Conservation (phyloP, 192 early-diverging fungal genomes). For the Haplosporangium gracile region DNA sequence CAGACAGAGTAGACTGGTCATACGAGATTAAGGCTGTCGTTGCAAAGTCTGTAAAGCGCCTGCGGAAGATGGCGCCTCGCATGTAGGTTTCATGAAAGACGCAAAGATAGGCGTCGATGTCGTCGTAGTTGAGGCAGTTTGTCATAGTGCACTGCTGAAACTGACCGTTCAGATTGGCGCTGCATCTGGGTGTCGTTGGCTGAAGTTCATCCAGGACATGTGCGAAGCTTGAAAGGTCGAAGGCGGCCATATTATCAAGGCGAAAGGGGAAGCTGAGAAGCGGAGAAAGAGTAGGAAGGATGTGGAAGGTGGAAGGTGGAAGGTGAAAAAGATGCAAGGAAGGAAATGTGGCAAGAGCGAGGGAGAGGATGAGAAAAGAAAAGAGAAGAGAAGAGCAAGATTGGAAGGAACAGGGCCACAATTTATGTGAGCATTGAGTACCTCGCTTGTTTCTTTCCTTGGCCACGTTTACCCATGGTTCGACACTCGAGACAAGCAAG, state of each 20-base stretch:
- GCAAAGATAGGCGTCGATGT: not conserved
- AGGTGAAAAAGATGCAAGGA: too few species aligned
- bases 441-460: too few species aligned
- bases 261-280: not conserved
- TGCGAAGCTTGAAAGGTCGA: not conserved
- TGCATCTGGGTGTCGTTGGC: too few species aligned
- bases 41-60: not conserved
- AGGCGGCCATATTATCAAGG: not conserved
- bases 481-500: too few species aligned
- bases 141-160: not conserved
- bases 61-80: not conserved
- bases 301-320: too few species aligned
- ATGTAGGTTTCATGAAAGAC: not conserved
- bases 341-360: not conserved
- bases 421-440: too few species aligned
- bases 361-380: not conserved
- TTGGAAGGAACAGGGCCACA: too few species aligned
- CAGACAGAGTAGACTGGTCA: not conserved
- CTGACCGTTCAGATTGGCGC: not conserved
- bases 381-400: too few species aligned
- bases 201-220: not conserved
- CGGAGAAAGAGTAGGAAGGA: not conserved
- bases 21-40: not conserved
- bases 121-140: not conserved
- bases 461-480: too few species aligned